Evolutionary conservation across 2,329 filamentous ascomycete species (phyloP).

Genomic region (Scedosporium boydii): DNA sequence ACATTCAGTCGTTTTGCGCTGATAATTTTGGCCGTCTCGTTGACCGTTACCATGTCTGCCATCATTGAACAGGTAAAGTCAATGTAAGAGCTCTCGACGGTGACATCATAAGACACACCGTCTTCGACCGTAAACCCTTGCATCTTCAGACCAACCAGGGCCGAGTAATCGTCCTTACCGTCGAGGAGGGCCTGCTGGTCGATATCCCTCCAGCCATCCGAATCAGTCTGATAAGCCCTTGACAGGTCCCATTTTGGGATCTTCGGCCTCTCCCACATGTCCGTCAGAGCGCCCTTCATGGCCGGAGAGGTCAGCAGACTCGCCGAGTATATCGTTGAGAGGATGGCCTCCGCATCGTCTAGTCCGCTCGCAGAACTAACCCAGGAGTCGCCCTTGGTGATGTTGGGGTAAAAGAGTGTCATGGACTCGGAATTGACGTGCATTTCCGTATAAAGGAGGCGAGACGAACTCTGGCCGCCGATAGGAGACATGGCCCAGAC

Average conservation of each 20-base stretch:
- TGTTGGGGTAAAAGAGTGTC: background rate
- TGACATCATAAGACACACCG: background rate
- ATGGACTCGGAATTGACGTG: background rate
- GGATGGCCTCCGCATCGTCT: background rate
- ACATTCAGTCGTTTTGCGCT: background rate
- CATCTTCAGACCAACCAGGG: background rate
- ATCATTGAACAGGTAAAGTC: background rate
- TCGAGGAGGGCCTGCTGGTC: background rate
- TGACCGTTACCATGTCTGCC: background rate
- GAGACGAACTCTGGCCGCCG: conserved; percentile 1
- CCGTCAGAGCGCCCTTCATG: background rate
- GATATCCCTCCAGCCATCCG: background rate
- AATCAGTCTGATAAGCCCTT: background rate
- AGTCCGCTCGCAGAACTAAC: background rate
- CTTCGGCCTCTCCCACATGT: conserved; percentile 2
- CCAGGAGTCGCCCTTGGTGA: background rate
- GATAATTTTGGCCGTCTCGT: background rate
- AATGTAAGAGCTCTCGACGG: background rate
- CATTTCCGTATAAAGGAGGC: background rate
- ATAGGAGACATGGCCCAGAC: conserved; percentile 6
- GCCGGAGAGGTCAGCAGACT: background rate
- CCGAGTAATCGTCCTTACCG: background rate
- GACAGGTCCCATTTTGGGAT: conserved; percentile 4
- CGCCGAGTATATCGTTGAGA: background rate
- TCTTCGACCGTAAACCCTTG: background rate